phyloP scores from a whole-genome alignment of 1,139 yeast genomes.

The Pichia sp. region DNA sequence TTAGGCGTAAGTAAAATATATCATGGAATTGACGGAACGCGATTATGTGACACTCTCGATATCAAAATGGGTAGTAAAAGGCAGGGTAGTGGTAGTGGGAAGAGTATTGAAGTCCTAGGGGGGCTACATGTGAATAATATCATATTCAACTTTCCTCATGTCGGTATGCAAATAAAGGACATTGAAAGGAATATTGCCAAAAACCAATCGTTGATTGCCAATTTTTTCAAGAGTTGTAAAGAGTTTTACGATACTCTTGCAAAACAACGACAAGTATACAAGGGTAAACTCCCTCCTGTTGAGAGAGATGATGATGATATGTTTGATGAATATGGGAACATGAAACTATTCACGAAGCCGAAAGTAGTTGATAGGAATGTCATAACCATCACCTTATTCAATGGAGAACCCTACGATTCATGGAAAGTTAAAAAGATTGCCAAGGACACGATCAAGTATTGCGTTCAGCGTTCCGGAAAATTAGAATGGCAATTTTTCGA shows the following conservation, averaged over 20 bases:
- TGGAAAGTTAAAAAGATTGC: constrained; percentile 80
- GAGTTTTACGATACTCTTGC: constrained; percentile 41
- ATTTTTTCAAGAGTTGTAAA: constrained; percentile 54
- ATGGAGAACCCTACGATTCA: constrained; percentile 84
- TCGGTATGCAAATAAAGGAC: constrained; percentile 84
- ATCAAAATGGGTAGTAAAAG: constrained; percentile 18
- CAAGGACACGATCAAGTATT: constrained; percentile 38
- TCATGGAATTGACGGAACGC: constrained; percentile 63
- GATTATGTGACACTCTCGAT: constrained; percentile 41
- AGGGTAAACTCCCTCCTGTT: no score
- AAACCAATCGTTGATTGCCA: constrained; percentile 66
- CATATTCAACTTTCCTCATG: constrained; percentile 91
- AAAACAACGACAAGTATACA: constrained; percentile 14
- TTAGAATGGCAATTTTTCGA: constrained; percentile 71
- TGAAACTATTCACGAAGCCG: no score
- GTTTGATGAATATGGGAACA: background rate
- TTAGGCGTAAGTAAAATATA: constrained; percentile 39
- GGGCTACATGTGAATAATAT: constrained; percentile 35
- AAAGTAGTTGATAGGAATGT: no score
- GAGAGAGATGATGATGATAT: background rate
- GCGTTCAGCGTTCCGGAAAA: constrained; percentile 55
- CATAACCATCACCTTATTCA: constrained; percentile 64
- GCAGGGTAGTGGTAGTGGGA: constrained; percentile 22
- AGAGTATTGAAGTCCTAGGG: constrained; percentile 24
- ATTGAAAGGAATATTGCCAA: constrained; percentile 73